Evolutionary conservation across 305 asterid species (phyloP).

Genomic region (Euphrasia arctica): DNA sequence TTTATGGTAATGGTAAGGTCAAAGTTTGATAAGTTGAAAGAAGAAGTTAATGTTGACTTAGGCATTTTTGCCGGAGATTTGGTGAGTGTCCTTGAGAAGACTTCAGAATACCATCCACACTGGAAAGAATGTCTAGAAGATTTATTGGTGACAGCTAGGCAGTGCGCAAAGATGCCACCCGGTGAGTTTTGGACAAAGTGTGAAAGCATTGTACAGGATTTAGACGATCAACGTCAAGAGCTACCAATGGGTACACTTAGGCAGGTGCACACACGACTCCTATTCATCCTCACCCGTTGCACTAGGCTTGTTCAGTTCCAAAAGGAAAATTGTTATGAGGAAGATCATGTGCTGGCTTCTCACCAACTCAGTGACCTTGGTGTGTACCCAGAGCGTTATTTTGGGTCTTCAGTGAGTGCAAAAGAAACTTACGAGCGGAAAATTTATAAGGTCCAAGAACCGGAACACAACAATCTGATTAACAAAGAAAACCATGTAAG

Average conservation of each 20-base stretch:
- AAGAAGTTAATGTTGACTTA: conserved; percentile 86
- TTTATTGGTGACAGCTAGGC: conserved; percentile 74
- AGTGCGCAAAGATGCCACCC: conserved; percentile 81
- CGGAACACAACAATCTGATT: conserved; percentile 32
- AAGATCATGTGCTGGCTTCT: conserved; percentile 55
- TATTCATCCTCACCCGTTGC: conserved; percentile 94
- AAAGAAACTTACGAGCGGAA: conserved; percentile 37
- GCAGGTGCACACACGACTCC: conserved; percentile 86
- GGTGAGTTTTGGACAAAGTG: conserved; percentile 87
- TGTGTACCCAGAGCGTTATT: conserved; percentile 60
- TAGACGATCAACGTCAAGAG: conserved; percentile 97
- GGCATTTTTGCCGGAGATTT: conserved; percentile 88
- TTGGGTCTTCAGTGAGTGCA: conserved; percentile 32
- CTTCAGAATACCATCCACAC: conserved; percentile 66
- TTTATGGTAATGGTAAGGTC: conserved; percentile 71
- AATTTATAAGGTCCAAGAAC: conserved; percentile 37
- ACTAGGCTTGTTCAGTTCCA: conserved; percentile 93
- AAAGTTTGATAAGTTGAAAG: conserved; percentile 82
- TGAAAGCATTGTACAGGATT: conserved; percentile 86
- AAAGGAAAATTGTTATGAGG: conserved; percentile 92
- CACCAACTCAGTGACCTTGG: conserved; percentile 95
- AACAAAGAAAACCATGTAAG: conserved; percentile 42
- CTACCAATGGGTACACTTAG: conserved; percentile 68
- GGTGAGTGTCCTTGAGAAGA: conserved; percentile 78
- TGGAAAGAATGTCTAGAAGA: conserved; percentile 77